Base-by-base conservation (phyloP, 441 rosid species). In the Hura crepitans region DNA sequence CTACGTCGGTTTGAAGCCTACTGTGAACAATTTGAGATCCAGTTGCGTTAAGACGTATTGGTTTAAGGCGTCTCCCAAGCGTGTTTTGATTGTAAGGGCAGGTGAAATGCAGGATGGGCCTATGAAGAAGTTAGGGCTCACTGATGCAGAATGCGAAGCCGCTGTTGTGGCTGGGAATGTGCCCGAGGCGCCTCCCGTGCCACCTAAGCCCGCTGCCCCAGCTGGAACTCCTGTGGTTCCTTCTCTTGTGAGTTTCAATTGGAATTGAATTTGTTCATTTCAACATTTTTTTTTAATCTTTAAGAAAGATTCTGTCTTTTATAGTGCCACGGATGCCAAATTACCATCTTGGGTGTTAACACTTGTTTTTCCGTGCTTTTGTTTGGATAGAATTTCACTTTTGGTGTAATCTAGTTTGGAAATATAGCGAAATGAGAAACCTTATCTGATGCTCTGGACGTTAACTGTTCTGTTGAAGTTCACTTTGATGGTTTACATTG, bases 161-260 rank as follows among this genome's bases (percentile, higher is more conserved):
- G 93, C 88, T 7, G 93, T 94, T 71, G 94, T 81, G 30, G 89
- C 88, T 0, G 99, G 99, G 17, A 86, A 84, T 46, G 87, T 80
- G 33, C 97, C 97, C 0, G 87, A 92, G 46, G 91, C 96, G 30
- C 99, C 97, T 81, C 89, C 96, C 7, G 82, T 85, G 49, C 97
- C 88, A 14, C 91, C 92, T 23, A 90, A 71, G 75, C 90, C 97
- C 3, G 92, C 77, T 2, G 81, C 93, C 43, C 97, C 99, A 6
- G 84, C 81, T 66, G 96, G 97, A 71, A 95, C 97, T 39, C 99
- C 97, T 0, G 77, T 81, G 8, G 84, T 86, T 69, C 80, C 90
- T 78, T 80, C 81, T 51, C 87, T 86, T 61, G 99, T 92, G 71
- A 83, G 94, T 84, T 35, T 33, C 20, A 70, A n/a, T 15, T 64